Conservation (phyloP, 257 asterid genomes). For the Datura wrightii region DNA sequence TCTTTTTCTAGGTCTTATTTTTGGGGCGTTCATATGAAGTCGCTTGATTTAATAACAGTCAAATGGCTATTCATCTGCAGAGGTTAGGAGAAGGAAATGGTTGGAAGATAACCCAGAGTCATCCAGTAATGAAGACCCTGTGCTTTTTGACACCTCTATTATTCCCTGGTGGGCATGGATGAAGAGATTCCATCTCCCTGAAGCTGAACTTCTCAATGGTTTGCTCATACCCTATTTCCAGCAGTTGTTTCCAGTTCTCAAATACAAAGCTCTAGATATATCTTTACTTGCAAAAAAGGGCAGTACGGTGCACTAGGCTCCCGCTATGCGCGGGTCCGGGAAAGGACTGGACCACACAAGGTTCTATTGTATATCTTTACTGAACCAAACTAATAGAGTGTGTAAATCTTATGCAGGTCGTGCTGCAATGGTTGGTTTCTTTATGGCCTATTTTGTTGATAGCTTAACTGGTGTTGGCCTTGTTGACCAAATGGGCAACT, state of each 20-base stretch:
- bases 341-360: too few relatives aligned
- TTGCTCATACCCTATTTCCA: constrained; percentile 29
- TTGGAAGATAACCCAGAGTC: constrained; percentile 80
- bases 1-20: background rate
- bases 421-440: constrained; percentile 98
- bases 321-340: too few relatives aligned
- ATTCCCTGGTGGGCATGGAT: constrained; percentile 99
- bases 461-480: constrained; percentile 92
- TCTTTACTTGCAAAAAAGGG: background rate
- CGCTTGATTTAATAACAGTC: background rate
- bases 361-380: background rate
- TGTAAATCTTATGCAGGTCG: constrained; percentile 67
- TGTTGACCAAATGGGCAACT: constrained; percentile 95
- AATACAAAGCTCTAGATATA: background rate
- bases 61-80: constrained; percentile 45
- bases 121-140: constrained; percentile 78
- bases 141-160: constrained; percentile 81
- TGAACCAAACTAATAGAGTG: background rate
- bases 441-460: constrained; percentile 96
- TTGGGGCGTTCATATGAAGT: background rate
- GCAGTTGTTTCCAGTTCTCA: background rate
- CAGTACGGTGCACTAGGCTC: too few relatives aligned
- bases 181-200: constrained; percentile 96
- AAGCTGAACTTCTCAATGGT: constrained; percentile 98
- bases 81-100: constrained; percentile 97